Base-by-base conservation (phyloP, 805 yeast species). In the Sugiyamaella qingdaonensis region DNA sequence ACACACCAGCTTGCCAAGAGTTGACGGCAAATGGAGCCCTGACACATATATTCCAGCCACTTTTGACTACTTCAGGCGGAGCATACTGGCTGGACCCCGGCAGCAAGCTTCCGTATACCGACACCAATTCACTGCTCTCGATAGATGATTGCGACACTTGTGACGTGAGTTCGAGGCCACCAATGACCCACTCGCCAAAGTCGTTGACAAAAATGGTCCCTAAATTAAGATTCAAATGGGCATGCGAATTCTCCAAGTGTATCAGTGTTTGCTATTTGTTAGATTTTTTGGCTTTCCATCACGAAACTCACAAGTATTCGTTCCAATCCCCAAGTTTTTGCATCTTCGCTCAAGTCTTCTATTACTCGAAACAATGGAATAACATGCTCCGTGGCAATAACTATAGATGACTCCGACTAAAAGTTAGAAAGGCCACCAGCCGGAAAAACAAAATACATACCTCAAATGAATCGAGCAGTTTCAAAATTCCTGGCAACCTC, bases 161-260 rank as follows among this genome's bases (percentile, higher is more conserved):
- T 1, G 85, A 76, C 34, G 81, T 68, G 1, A 84, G 67, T 67
- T 91, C 97, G 61, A 90, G 82, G 0, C 96, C 96, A 54, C 86
- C 86, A 27, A 91, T 65, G 54, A 81, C 84, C 92, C 96, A 88
- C 63, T 86, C 95, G 11, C 97, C 96, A 13, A 74, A 64, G 31
- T 75, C 78, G 51, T 79, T 85, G 13, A 88, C 82, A 64, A 72
- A 90, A 0, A 91, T 76, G 1, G 86, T 78, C 39, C 78, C 73
- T 16, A 70, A 59, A 54, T 78, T 75, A 10, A 88, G 58, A 54
- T 81, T 81, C 4, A 90, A 92, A 62, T 87, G 85, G 4, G 85
- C 71, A 24, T 85, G 79, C 4, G 73, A 64, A 10, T 39, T 39
- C 21, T 34, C 71, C 76, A 54, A 80, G 86, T 24, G 68, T 72